A percentile compares a stretch with the other conserved stretches of the same genome.
phyloP scores from a whole-genome alignment of 2,329 filamentous ascomycete species.

The Fusarium sp. region DNA sequence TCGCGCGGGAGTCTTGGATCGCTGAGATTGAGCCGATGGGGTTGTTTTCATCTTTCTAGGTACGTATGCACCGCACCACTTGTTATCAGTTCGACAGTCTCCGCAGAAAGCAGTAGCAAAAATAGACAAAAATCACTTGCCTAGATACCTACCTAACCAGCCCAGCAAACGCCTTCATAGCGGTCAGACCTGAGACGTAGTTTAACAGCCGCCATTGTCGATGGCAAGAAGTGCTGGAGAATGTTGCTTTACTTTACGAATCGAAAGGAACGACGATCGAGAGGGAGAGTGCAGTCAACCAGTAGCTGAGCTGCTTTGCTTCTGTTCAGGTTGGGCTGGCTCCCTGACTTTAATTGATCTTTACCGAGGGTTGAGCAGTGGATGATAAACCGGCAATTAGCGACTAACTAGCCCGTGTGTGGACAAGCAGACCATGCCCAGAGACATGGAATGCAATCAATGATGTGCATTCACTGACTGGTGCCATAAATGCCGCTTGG shows the following conservation, averaged over 20 bases:
- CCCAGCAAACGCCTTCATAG: constrained; percentile 26
- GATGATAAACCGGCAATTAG: constrained; percentile 13
- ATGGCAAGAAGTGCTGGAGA: constrained; percentile 13
- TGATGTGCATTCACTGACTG: constrained; percentile 28
- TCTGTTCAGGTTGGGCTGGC: too few species aligned
- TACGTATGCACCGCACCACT: constrained; percentile 1
- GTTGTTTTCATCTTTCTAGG: constrained; percentile 3
- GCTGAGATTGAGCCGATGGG: constrained; percentile 9
- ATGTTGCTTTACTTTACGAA: too few species aligned
- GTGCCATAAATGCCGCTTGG: neutral
- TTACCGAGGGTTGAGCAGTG: constrained; percentile 4
- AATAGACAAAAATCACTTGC: constrained; percentile 24
- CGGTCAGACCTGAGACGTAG: constrained; percentile 48
- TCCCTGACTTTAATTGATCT: neutral
- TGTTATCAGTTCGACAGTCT: constrained; percentile 23
- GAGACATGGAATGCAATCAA: constrained; percentile 4
- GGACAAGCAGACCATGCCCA: constrained; percentile 1
- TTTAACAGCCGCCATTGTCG: constrained; percentile 35
- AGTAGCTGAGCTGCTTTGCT: too few species aligned
- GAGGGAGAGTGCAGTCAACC: neutral
- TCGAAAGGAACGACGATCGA: neutral
- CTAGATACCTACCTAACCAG: constrained; percentile 1
- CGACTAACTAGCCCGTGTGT: too few species aligned
- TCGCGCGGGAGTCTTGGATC: neutral
- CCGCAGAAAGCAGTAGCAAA: constrained; percentile 25